These are phyloP conservation scores for Vitrella brassicaformis DNA, from an alignment of 73 alveolate genomes.

Conservation along the genomic window DNA sequence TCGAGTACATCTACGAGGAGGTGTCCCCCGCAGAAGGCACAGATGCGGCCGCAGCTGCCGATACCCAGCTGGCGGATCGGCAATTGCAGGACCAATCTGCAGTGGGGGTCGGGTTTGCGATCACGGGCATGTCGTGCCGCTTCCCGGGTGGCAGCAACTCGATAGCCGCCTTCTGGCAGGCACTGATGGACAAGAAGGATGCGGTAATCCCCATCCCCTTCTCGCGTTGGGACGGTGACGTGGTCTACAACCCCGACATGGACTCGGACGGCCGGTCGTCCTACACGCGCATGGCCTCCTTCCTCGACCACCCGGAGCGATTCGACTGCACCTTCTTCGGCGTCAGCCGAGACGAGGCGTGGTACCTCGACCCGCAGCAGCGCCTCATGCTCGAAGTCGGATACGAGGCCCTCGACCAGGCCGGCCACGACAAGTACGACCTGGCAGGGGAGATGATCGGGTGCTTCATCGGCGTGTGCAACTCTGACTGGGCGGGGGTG, in stretches of 20 bases:
- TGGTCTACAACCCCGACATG: not conserved
- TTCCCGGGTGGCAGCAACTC: not conserved
- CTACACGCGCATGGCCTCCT: not conserved
- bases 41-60: too few species aligned
- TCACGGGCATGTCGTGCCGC: not conserved
- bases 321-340: slow-evolving; percentile 23
- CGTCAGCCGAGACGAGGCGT: slow-evolving; percentile 5
- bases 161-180: not conserved
- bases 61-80: too few species aligned
- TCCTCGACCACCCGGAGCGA: not conserved
- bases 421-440: not conserved
- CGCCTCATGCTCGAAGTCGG: not conserved
- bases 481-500: not conserved
- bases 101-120: not conserved
- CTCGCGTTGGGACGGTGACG: not conserved
- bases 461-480: not conserved
- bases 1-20: too few species aligned
- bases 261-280: not conserved
- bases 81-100: too few species aligned
- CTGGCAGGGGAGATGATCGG: not conserved
- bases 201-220: not conserved
- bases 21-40: too few species aligned
- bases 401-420: not conserved
- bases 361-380: slow-evolving; percentile 13
- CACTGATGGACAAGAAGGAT: not conserved